Conservation (phyloP, 768 basidiomycete species). For the Epithele typhae region DNA sequence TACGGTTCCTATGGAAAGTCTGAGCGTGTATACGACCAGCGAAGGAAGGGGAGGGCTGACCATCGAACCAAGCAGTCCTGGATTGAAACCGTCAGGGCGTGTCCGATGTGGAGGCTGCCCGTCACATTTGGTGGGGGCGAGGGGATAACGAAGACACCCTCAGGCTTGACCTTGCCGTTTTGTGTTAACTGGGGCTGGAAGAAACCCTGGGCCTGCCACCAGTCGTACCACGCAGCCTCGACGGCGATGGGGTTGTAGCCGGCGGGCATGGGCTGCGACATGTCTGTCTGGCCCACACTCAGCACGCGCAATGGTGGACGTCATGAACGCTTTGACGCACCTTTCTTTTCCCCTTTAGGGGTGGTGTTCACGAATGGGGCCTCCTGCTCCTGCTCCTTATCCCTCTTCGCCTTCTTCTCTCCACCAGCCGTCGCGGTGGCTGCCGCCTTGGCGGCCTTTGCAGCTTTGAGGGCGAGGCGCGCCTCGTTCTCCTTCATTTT, state of each 20-base stretch:
- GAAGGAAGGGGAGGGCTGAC: conserved; percentile 36
- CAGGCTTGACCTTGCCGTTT: conserved; percentile 54
- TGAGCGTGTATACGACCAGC: not conserved
- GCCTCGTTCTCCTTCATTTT: conserved; percentile 78
- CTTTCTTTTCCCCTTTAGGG: conserved; percentile 91
- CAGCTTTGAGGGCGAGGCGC: conserved; percentile 63
- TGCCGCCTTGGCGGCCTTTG: conserved; percentile 38
- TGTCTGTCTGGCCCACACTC: too few species aligned
- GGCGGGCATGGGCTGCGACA: conserved; percentile 82
- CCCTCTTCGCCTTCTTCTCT: conserved; percentile 79
- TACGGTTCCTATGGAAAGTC: conserved; percentile 74
- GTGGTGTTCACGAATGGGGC: conserved; percentile 84
- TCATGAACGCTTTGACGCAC: conserved; percentile 36
- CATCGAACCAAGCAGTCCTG: conserved; percentile 90
- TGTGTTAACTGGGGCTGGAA: conserved; percentile 70
- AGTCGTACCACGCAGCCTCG: conserved; percentile 96
- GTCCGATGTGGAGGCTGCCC: conserved; percentile 92
- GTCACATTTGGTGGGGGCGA: conserved; percentile 97
- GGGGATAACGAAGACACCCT: conserved; percentile 80
- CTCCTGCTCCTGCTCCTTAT: conserved; percentile 67
- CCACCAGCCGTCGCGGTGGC: conserved; percentile 39
- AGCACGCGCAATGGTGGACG: too few species aligned
- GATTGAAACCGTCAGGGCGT: conserved; percentile 87
- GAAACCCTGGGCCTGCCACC: conserved; percentile 91
- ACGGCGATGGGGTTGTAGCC: conserved; percentile 95